Base-by-base conservation (phyloP, 2,329 filamentous ascomycete species). In the Magnaporthiopsis rhizophila region DNA sequence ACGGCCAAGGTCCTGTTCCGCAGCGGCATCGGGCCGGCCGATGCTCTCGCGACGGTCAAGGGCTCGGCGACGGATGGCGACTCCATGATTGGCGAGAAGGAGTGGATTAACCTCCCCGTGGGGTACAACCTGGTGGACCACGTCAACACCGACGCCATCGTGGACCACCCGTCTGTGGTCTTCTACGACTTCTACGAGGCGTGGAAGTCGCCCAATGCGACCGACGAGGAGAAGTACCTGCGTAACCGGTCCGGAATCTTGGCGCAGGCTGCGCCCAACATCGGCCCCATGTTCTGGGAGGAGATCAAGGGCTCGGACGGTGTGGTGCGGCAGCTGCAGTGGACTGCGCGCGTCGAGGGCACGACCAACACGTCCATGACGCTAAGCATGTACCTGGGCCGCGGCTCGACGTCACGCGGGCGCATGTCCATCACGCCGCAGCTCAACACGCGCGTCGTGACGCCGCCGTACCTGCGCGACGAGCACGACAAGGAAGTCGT, bases 131-230 rank as follows among this genome's bases (percentile, higher is more conserved):
- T 87, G 3, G 79, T 84, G 65, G 85, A 87, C 65, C 83, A 84
- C 66, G 77, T 78, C 66, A 81, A 79, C 75, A 83, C 81, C 59
- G 81, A 83, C 64, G 71, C 76, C 32, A 78, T 79, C 62, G 67
- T 81, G 66, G 71, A 75, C 32, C 79, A 81, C 65, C 78, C 79
- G 1, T 71, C 77, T 38, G 78, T 80, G 4, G 74, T 79, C 15
- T 85, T 85, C 72, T 90, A 90, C 69, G 83, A 89, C 76, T 89
- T 88, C 70, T 88, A 87, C 70, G 79, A 77, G 65, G 86, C 87
- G 2, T 90, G 80, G 67, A 73, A 82, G 69, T 74, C 75, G 45
- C 81, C 81, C 0, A 80, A 76, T 64, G 69, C 67, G 12, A 71
- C 71, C 7, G 82, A 85, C 70, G 74, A 74, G 65, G 66, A 71